Conservation (phyloP, 108 stramenopile species). For the Aurantiochytrium sp. region DNA sequence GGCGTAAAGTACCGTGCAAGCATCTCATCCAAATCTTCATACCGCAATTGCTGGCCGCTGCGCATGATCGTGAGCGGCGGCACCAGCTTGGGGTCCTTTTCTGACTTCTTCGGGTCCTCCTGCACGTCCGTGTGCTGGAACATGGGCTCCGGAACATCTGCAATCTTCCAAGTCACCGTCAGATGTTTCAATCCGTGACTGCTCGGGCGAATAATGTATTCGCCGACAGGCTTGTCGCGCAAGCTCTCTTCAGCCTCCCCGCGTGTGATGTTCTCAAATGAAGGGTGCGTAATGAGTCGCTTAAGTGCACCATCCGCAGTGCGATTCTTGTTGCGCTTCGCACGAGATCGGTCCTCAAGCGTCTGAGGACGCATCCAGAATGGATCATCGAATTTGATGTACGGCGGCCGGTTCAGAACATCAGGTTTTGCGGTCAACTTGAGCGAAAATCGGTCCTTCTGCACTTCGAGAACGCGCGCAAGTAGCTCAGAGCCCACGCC, state of each 20-base stretch:
- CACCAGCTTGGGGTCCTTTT: not conserved
- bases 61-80: not conserved
- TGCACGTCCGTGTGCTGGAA: not conserved
- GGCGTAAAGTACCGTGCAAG: constrained; percentile 8
- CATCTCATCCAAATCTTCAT: constrained; percentile 22
- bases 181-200: constrained; percentile 15
- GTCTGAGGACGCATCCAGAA: not conserved
- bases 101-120: not conserved
- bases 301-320: not conserved
- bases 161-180: constrained; percentile 23
- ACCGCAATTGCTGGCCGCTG: not conserved
- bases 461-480: constrained; percentile 71
- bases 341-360: not conserved
- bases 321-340: not conserved
- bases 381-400: not conserved
- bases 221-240: not conserved
- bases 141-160: not conserved
- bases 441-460: constrained; percentile 80
- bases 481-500: constrained; percentile 64
- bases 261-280: constrained; percentile 26
- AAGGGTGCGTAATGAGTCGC: constrained; percentile 16
- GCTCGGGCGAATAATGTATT: constrained; percentile 24
- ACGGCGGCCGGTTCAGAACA: constrained; percentile 65
- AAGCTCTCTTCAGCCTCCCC: constrained; percentile 19
- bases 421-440: constrained; percentile 73